These are phyloP conservation scores for Trametes cingulata DNA, from an alignment of 768 basidiomycete species.

Conservation along the genomic window DNA sequence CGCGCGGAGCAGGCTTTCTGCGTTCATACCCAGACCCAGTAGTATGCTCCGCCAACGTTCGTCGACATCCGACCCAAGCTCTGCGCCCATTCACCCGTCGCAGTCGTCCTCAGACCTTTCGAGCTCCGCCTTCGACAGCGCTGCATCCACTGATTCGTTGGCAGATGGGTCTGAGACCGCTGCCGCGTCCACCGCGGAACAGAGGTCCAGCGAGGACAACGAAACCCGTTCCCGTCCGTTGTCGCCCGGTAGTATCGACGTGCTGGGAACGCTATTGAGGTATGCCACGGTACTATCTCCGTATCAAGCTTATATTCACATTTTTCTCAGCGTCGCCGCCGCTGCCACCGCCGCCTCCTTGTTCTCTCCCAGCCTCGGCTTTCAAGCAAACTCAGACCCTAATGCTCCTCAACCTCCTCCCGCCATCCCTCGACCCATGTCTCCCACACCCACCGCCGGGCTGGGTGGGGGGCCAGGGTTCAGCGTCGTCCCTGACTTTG, in stretches of 20 bases:
- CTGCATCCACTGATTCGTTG: not conserved
- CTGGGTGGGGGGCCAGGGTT: constrained; percentile 31
- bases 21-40: constrained; percentile 40
- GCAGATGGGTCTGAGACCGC: constrained; percentile 10
- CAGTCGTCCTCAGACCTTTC: constrained; percentile 3
- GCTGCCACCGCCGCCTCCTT: constrained; percentile 88
- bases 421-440: constrained; percentile 36
- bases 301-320: not conserved
- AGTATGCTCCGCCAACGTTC: constrained; percentile 30
- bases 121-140: not conserved
- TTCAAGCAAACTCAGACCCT: constrained; percentile 12
- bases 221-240: constrained; percentile 39
- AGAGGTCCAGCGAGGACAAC: constrained; percentile 11
- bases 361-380: constrained; percentile 55
- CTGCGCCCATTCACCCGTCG: not conserved
- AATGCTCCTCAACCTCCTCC: constrained; percentile 16
- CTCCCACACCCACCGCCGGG: constrained; percentile 44
- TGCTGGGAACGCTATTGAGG: constrained; percentile 82
- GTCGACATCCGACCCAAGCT: constrained; percentile 13
- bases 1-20: constrained; percentile 37
- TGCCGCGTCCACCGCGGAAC: not conserved
- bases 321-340: constrained; percentile 64
- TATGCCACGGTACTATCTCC: constrained; percentile 34
- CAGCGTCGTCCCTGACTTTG: constrained; percentile 30
- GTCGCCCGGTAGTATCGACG: constrained; percentile 78